Evolutionary conservation across 164 flowering plant species (phyloP), one percentile per base, ranked within the genome.

Genomic region (Aristolochia contorta): DNA sequence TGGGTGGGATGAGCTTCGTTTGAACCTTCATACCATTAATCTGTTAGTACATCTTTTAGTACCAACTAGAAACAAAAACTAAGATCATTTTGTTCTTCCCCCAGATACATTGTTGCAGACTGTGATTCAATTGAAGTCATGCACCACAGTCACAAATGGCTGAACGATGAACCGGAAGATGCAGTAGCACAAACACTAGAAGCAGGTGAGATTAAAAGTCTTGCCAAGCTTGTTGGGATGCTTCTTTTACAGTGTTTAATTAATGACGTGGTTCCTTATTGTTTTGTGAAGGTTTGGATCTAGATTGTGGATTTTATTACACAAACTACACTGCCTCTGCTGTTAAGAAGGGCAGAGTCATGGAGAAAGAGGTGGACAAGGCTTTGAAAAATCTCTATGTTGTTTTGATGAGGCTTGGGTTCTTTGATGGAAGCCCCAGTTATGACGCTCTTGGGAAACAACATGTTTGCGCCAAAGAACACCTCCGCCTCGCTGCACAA

Each of bases 241-340:
- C 20, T 49, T 16, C 4, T 16, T 49, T 8, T 8, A 16, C 22
- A 49, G 53, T 49, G 12, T 49, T 21, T 49, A n/a, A n/a, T n/a
- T n/a, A n/a, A n/a, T n/a, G 53, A 49, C 5, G 30, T 54, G 5
- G 18, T 21, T 54, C 7, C 15, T 54, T 45, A 12, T 54, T 21
- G n/a, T 13, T 43, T 54, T 7, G 46, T 54, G 21, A 2, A 30
- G 60, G 60, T 24, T 56, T 81, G 74, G 81, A 81, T 63, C 30
- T 27, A 60, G 71, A 84, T 49, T 84, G 85, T 63, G 87, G 86
- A 18, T 10, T n/a, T 3, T 76, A 60, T 61, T 66, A 69, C 60
- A 46, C 76, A 16, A 53, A 71, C 5, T 70, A 49, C 59, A 51
- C 73, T 0, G 47, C 55, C 49, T 32, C 65, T 33, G 77, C 81